phyloP scores from a whole-genome alignment of 108 stramenopile species.

The Cylindrotheca closterium region DNA sequence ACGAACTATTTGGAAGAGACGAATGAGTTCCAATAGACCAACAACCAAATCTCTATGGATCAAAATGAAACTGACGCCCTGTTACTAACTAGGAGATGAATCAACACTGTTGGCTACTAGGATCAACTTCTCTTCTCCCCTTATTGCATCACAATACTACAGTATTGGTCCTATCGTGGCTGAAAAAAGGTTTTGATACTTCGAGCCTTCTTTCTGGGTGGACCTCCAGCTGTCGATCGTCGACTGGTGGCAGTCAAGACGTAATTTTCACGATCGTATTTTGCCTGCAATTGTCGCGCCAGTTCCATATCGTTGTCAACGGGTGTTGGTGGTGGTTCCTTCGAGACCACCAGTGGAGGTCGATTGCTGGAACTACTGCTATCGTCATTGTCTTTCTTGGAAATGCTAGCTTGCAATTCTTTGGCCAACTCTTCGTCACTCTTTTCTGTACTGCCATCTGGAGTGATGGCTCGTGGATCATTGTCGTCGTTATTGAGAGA shows the following conservation, averaged over 20 bases:
- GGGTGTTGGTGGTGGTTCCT: slow-evolving; percentile 1
- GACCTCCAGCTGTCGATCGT: neutral
- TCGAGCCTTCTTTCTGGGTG: slow-evolving; percentile 9
- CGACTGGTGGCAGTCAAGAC: slow-evolving; percentile 22
- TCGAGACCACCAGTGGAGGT: neutral
- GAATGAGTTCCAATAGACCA: neutral
- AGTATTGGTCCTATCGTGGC: slow-evolving; percentile 18
- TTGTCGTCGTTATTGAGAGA: too few species aligned
- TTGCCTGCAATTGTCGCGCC: slow-evolving; percentile 65
- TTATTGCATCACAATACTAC: too few species aligned
- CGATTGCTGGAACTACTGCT: neutral
- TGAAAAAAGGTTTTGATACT: slow-evolving; percentile 30
- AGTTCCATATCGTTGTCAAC: slow-evolving; percentile 54
- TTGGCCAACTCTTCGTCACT: neutral
- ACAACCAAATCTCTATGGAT: too few species aligned
- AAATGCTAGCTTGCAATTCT: neutral
- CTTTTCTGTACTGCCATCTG: neutral
- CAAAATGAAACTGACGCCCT: too few species aligned
- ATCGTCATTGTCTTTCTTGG: neutral
- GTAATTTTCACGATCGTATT: slow-evolving; percentile 49
- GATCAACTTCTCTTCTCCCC: too few species aligned
- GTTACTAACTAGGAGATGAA: too few species aligned
- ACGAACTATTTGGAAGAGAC: slow-evolving; percentile 29
- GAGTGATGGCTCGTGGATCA: neutral
- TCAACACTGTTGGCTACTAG: too few species aligned